phyloP scores from a whole-genome alignment of 768 basidiomycete species.

The Rhizopogon vinicolor region DNA sequence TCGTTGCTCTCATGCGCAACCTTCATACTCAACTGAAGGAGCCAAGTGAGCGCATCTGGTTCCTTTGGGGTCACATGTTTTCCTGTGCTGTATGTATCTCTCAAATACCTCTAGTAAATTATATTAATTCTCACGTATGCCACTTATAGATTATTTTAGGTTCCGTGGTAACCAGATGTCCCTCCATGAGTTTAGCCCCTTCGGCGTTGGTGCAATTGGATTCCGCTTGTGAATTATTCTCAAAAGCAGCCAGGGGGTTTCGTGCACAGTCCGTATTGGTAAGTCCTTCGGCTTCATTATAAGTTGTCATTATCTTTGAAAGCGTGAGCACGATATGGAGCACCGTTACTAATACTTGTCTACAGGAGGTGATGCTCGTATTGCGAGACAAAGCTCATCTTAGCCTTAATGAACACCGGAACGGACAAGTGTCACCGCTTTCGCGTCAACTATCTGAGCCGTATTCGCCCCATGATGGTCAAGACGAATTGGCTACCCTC shows the following conservation, averaged over 20 bases:
- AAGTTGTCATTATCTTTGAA: neutral
- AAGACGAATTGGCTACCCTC: slow-evolving; percentile 59
- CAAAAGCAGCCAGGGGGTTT: slow-evolving; percentile 65
- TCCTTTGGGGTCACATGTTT: slow-evolving; percentile 43
- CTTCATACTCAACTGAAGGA: slow-evolving; percentile 61
- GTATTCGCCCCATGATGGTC: slow-evolving; percentile 41
- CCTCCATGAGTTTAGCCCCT: slow-evolving; percentile 73
- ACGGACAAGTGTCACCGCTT: slow-evolving; percentile 47
- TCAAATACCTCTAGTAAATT: slow-evolving; percentile 8
- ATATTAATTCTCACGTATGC: neutral
- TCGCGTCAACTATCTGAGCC: slow-evolving; percentile 35
- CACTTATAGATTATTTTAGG: slow-evolving; percentile 55
- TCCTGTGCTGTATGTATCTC: slow-evolving; percentile 53
- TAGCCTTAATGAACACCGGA: slow-evolving; percentile 59
- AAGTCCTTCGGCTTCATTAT: slow-evolving; percentile 14
- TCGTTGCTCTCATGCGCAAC: slow-evolving; percentile 68
- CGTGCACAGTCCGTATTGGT: slow-evolving; percentile 63
- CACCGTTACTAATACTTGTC: neutral
- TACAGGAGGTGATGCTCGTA: slow-evolving; percentile 58
- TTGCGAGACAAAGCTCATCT: slow-evolving; percentile 63
- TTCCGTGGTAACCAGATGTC: slow-evolving; percentile 73
- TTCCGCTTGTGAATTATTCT: slow-evolving; percentile 70
- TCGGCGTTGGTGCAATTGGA: slow-evolving; percentile 71
- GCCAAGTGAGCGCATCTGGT: slow-evolving; percentile 62
- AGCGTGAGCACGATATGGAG: neutral